These are phyloP conservation scores for Cercospora citrullina DNA, from an alignment of 2,329 filamentous ascomycete genomes.

Conservation along the genomic window DNA sequence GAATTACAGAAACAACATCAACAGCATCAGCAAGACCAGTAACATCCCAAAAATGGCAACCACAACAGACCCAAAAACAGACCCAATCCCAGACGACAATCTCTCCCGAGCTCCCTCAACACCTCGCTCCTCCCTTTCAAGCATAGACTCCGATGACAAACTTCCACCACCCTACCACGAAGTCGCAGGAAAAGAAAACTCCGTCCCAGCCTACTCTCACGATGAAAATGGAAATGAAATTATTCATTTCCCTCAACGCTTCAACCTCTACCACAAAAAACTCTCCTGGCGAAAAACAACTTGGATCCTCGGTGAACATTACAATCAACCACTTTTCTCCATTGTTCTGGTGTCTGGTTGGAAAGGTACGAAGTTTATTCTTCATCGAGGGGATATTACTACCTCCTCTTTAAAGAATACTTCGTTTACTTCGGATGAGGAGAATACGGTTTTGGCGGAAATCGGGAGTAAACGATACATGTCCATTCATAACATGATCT, in stretches of 20 bases:
- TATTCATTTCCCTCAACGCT: neutral
- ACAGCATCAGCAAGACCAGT: neutral
- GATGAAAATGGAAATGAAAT: neutral
- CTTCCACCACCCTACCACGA: constrained; percentile 23
- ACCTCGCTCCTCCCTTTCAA: constrained; percentile 7
- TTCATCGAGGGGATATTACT: constrained; percentile 12
- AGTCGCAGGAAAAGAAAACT: constrained; percentile 2
- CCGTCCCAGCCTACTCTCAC: neutral
- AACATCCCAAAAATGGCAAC: neutral
- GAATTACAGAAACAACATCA: neutral
- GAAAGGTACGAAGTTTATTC: constrained; percentile 17
- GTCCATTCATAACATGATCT: constrained; percentile 12
- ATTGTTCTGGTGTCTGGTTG: constrained; percentile 14
- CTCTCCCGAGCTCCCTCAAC: constrained; percentile 16
- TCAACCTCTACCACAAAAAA: constrained; percentile 23
- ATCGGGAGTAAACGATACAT: constrained; percentile 7
- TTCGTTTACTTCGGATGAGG: neutral
- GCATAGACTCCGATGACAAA: constrained; percentile 11
- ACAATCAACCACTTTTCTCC: constrained; percentile 15
- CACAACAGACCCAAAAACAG: constrained; percentile 1
- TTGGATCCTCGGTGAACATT: constrained; percentile 20
- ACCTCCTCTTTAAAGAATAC: neutral
- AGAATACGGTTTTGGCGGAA: constrained; percentile 9
- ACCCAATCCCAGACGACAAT: constrained; percentile 6
- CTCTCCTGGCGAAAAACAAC: constrained; percentile 10